These are phyloP conservation scores for Ceratobasidium theobromae DNA, from an alignment of 1,284 basidiomycete genomes.

Conservation along the genomic window DNA sequence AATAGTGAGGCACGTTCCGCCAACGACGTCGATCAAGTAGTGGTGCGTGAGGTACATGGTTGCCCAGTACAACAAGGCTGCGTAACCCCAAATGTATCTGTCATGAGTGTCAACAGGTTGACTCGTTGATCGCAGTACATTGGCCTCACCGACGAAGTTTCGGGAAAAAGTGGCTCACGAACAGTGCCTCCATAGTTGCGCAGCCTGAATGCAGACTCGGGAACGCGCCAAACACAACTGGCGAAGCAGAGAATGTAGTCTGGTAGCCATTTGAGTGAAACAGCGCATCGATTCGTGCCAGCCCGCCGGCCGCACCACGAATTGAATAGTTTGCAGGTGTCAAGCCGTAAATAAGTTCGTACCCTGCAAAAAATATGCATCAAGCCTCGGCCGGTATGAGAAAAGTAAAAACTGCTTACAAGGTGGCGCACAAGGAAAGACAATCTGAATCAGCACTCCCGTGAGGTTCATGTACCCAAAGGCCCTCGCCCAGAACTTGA, in stretches of 20 bases:
- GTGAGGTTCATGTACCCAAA: conserved; percentile 94
- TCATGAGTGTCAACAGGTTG: conserved; percentile 40
- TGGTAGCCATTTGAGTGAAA: conserved; percentile 83
- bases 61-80: conserved; percentile 91
- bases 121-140: background rate
- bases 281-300: conserved; percentile 88
- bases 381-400: background rate
- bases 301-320: conserved; percentile 89
- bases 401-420: conserved; percentile 46
- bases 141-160: conserved; percentile 45
- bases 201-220: conserved; percentile 90
- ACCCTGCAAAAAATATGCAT: conserved; percentile 61
- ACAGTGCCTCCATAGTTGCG: conserved; percentile 91
- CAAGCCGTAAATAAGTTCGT: conserved; percentile 95
- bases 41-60: conserved; percentile 99
- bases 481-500: conserved; percentile 84
- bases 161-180: conserved; percentile 95
- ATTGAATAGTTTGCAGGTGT: conserved; percentile 92
- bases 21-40: conserved; percentile 96
- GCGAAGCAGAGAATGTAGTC: conserved; percentile 81
- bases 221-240: conserved; percentile 96
- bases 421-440: conserved; percentile 91
- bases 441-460: conserved; percentile 87
- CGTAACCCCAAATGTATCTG: conserved; percentile 78
- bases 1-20: conserved; percentile 87